phyloP scores from a whole-genome alignment of 1,139 yeast species.

The Geotrichum histeridarum region DNA sequence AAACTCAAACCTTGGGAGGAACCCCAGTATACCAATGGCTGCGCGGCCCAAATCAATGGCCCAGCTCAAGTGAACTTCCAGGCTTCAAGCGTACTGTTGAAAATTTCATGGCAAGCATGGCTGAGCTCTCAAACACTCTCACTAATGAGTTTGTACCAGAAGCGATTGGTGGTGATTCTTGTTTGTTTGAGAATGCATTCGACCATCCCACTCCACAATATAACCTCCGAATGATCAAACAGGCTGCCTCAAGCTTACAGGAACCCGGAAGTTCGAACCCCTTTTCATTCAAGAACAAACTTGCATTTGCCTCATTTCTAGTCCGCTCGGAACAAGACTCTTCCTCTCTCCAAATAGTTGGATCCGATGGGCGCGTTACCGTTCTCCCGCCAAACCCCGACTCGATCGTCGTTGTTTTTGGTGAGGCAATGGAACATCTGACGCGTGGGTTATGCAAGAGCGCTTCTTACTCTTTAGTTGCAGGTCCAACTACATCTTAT shows the following conservation, averaged over 20 bases:
- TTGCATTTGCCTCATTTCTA: conserved; percentile 8
- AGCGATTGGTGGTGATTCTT: conserved; percentile 9
- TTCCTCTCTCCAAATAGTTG: conserved; percentile 4
- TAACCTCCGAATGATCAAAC: conserved; percentile 1
- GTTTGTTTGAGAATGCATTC: conserved; percentile 7
- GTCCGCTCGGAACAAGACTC: not conserved
- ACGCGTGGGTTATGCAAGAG: conserved; percentile 5
- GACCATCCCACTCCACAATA: not conserved
- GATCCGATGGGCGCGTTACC: conserved; percentile 8
- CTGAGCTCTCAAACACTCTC: not conserved
- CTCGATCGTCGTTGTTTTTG: conserved; percentile 7
- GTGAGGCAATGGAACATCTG: conserved; percentile 7
- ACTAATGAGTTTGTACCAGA: conserved; percentile 6
- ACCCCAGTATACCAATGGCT: conserved; percentile 13
- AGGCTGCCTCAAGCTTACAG: not conserved
- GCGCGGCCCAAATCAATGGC: conserved; percentile 17
- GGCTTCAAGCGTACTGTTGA: conserved; percentile 7
- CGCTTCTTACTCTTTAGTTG: conserved; percentile 7
- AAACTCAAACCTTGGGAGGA: conserved; percentile 7
- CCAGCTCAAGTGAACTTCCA: conserved; percentile 4
- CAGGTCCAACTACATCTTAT: not conserved
- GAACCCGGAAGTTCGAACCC: not conserved
- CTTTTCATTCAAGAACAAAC: conserved; percentile 4
- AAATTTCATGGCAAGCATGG: conserved; percentile 6
- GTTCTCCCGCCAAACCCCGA: not conserved